Conservation (phyloP, 768 basidiomycete species). For the Auricularia cornea region DNA sequence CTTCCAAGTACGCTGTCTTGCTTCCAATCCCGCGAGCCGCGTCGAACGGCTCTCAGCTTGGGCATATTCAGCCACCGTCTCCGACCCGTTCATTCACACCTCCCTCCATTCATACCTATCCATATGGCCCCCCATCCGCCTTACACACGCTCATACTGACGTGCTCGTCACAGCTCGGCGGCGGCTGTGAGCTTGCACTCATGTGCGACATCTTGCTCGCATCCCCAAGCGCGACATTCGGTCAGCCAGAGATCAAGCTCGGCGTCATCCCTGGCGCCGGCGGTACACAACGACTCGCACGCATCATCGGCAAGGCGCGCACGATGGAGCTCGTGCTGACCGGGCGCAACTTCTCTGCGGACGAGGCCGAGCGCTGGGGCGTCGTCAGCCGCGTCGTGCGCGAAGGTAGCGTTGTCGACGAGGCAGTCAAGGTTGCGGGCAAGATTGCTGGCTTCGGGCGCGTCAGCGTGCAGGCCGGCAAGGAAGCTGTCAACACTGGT, state of each 20-base stretch:
- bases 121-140: too few relatives aligned
- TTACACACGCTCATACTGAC: background rate
- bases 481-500: constrained; percentile 46
- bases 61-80: too few relatives aligned
- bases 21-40: too few relatives aligned
- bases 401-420: constrained; percentile 31
- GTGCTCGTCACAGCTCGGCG: constrained; percentile 30
- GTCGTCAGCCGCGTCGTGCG: constrained; percentile 38
- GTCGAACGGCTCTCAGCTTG: too few relatives aligned
- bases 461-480: constrained; percentile 31
- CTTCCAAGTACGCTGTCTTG: too few relatives aligned
- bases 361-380: constrained; percentile 39
- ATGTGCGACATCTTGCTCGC: constrained; percentile 39
- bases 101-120: too few relatives aligned
- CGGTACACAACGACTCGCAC: constrained; percentile 36
- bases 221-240: constrained; percentile 35
- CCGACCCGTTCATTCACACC: too few relatives aligned
- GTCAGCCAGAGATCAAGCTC: constrained; percentile 41
- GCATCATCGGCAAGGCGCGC: constrained; percentile 34
- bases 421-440: constrained; percentile 33
- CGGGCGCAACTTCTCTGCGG: constrained; percentile 36
- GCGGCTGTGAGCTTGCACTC: constrained; percentile 43
- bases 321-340: constrained; percentile 54
- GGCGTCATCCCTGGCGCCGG: constrained; percentile 40
- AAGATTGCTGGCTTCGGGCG: constrained; percentile 25